These are phyloP conservation scores for Citrus sp. DNA, from an alignment of 345 rosid genomes.

Conservation along the genomic window DNA sequence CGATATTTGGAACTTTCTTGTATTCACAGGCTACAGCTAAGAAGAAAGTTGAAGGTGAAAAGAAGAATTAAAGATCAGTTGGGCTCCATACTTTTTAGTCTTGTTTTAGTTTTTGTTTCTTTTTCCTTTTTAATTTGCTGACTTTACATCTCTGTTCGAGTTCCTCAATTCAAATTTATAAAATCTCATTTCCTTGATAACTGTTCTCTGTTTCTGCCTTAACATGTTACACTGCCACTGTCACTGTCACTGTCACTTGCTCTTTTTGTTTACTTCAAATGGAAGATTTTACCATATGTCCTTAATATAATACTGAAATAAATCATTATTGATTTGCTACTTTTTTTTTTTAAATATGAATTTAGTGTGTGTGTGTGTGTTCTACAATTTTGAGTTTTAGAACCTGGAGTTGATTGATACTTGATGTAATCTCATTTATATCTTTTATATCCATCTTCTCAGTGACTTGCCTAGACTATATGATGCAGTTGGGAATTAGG, in stretches of 20 bases:
- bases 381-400: neutral
- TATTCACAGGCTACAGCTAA: slow-evolving; percentile 77
- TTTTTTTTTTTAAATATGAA: neutral
- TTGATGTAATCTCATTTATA: neutral
- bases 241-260: neutral
- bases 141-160: neutral
- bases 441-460: neutral
- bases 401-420: neutral
- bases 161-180: neutral
- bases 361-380: too few species aligned
- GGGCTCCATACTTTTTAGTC: neutral
- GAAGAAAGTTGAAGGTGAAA: slow-evolving; percentile 49
- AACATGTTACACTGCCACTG: neutral
- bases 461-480: neutral
- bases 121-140: neutral
- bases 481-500: neutral
- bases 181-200: neutral
- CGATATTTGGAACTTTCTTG: slow-evolving; percentile 83
- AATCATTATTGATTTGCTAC: neutral
- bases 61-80: slow-evolving; percentile 37
- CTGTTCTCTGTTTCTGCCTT: neutral
- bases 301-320: neutral
- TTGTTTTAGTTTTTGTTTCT: neutral
- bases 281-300: neutral
- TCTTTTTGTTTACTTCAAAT: neutral